Evolutionary conservation across 768 basidiomycete species (phyloP), one percentile per base, ranked within the genome.

Genomic region (Tricholomella constricta): DNA sequence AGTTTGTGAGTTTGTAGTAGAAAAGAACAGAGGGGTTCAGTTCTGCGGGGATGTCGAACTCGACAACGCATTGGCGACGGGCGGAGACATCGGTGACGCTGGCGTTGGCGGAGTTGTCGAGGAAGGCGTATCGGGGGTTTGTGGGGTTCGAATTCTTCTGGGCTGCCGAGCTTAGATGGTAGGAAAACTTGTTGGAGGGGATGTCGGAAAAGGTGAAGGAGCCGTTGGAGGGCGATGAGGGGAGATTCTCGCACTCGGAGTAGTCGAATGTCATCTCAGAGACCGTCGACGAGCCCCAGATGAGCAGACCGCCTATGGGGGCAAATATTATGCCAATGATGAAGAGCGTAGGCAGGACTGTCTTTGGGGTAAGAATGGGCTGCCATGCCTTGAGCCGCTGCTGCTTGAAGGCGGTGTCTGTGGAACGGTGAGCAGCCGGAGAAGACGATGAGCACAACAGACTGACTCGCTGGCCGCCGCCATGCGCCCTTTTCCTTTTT

Each of bases 361-460:
- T 97, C 72, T 95, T 95, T 4, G 97, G 97, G 4, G 95, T 98
- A 42, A 98, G 81, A 68, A 99, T 98, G 8, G 97, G 97, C 79
- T 99, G 97, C 97, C 97, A 99, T 65, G 97, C 97, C 77, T 98
- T 98, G 67, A 99, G 83, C 51, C 97, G 89, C 72, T 99, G 97
- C 71, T 99, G 97, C 75, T 97, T 98, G 83, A 97, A 98, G 35
- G 95, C 96, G 54, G 95, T 98, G 73, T 98, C 94, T 97, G 70
- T 45, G 48, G 51, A 59, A 61, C 38, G 36, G 55, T 61, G 57
- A 64, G 51, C 56, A 59, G 58, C 57, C 45, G 54, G 43, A 49
- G 45, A 22, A 45, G 17, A 17, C 45, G 48, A 50, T 47, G 43
- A 55, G 41, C 41, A 38, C 2, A 43, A 19, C 36, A 58, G 34